Percentiles rank a stretch among this genome's conserved stretches.
These are phyloP conservation scores for Axilococcus clingmanii DNA, from an alignment of 139 green algal genomes.

Conservation along the genomic window DNA sequence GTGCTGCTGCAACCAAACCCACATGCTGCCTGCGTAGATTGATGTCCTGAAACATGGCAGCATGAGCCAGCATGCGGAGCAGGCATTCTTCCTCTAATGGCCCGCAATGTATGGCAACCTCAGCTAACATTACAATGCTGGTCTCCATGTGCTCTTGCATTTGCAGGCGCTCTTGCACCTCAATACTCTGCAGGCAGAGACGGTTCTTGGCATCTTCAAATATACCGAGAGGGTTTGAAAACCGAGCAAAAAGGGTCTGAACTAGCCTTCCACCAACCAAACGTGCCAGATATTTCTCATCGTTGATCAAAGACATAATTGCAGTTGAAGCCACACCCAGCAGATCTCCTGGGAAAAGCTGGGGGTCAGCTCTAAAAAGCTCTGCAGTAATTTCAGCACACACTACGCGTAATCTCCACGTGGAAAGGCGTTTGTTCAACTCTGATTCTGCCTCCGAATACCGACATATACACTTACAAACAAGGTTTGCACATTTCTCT, in stretches of 20 bases:
- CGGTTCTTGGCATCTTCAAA: not conserved
- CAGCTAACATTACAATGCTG: conserved; percentile 28
- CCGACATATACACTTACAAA: not conserved
- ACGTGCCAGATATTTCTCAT: not conserved
- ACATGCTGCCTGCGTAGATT: not conserved
- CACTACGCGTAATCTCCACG: no score
- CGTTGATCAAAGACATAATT: not conserved
- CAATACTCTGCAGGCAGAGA: not conserved
- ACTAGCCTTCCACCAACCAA: not conserved
- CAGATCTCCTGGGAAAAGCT: no score
- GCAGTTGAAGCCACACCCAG: not conserved
- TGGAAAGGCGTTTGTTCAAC: not conserved
- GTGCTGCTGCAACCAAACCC: conserved; percentile 4
- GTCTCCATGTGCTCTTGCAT: no score
- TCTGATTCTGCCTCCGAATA: no score
- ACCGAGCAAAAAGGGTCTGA: not conserved
- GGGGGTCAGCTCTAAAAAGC: conserved; percentile 11
- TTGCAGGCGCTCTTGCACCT: conserved; percentile 10
- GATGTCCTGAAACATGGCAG: no score
- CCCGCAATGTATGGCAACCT: conserved; percentile 11
- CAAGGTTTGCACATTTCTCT: not conserved
- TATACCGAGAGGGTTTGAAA: not conserved
- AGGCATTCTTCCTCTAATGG: conserved; percentile 21
- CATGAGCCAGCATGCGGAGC: conserved; percentile 22
- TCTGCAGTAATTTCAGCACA: conserved; percentile 16